Base-by-base conservation (phyloP, 768 basidiomycete genomes). In the Tubosaeta sp. region DNA sequence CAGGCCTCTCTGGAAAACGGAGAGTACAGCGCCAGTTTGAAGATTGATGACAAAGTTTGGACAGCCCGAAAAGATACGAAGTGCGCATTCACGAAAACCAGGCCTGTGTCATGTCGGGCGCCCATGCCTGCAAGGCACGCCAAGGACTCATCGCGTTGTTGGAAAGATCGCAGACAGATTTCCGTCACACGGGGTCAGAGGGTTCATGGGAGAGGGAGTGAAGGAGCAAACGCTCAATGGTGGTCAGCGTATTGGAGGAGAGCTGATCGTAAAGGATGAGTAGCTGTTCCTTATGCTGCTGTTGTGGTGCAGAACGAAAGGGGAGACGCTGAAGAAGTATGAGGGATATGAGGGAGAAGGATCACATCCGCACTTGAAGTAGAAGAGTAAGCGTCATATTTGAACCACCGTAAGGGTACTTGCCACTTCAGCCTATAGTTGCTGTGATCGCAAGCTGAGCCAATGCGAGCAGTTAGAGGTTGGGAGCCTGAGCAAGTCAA, bases 381-480 rank as follows among this genome's bases (percentile, higher is more conserved):
- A 37, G 22, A 31, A 50, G 6, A 22, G 55, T 61, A 53, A 58
- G 56, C 41, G 31, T 16, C 32, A 11, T 43, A 5, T 35, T 39
- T 27, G 35, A 53, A 45, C 48, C 29, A 52, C 25, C 19, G 3
- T 22, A 27, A 42, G 48, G 41, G 11, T 45, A 77, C 86, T 67
- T 59, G 88, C 88, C 70, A 89, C 84, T 67, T 90, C 88, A 0
- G 86, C n/a, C n/a, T n/a, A n/a, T 86, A 60, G 87, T 88, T 22
- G 86, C 85, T 17, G 77, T 76, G 31, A 86, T 82, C 9, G 88
- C 84, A 56, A 90, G 88, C 71, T 91, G 87, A 2, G 86, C 82
- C 32, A 92, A 71, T 1, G 87, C 90, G 19, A 91, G 79, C 22
- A 92, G 69, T 61, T 91, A 91, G 7, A 86, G 74, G 73, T 91